phyloP scores from a whole-genome alignment of 768 basidiomycete species.

The Cubamyces sp. region DNA sequence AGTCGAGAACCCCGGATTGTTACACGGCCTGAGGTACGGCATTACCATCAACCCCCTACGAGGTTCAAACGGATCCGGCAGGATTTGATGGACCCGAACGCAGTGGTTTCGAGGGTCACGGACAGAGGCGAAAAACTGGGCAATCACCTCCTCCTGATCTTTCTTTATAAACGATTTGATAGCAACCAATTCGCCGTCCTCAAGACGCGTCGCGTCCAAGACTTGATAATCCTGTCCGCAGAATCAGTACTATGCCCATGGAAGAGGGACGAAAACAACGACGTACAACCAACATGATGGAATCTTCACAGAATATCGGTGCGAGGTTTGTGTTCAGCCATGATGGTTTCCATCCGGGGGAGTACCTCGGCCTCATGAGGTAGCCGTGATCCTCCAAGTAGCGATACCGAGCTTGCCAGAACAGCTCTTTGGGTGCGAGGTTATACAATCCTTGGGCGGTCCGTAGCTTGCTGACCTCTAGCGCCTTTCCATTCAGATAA shows the following conservation, averaged over 20 bases:
- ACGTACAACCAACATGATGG: constrained; percentile 20
- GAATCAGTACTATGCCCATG: neutral
- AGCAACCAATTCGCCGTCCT: constrained; percentile 16
- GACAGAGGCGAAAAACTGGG: constrained; percentile 20
- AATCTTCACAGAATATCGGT: constrained; percentile 24
- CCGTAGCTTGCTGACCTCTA: neutral
- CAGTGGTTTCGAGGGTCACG: constrained; percentile 29
- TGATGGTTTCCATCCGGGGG: constrained; percentile 19
- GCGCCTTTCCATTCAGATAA: neutral
- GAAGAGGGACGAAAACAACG: neutral
- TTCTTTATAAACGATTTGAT: constrained; percentile 17
- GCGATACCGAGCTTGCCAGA: constrained; percentile 23
- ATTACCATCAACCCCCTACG: constrained; percentile 28
- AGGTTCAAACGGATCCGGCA: constrained; percentile 24
- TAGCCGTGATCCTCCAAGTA: constrained; percentile 25
- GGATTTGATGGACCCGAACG: constrained; percentile 28
- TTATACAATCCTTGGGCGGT: constrained; percentile 13
- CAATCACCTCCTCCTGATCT: constrained; percentile 16
- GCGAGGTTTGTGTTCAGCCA: constrained; percentile 20
- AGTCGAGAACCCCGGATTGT: constrained; percentile 31
- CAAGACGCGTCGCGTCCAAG: constrained; percentile 24
- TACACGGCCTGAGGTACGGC: constrained; percentile 32
- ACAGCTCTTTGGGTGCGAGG: neutral
- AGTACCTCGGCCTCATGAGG: constrained; percentile 27
- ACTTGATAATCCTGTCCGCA: neutral